Evolutionary conservation across 148 eudicot species (phyloP), one percentile per base, ranked within the genome.

Genomic region (Rhododendron molle): DNA sequence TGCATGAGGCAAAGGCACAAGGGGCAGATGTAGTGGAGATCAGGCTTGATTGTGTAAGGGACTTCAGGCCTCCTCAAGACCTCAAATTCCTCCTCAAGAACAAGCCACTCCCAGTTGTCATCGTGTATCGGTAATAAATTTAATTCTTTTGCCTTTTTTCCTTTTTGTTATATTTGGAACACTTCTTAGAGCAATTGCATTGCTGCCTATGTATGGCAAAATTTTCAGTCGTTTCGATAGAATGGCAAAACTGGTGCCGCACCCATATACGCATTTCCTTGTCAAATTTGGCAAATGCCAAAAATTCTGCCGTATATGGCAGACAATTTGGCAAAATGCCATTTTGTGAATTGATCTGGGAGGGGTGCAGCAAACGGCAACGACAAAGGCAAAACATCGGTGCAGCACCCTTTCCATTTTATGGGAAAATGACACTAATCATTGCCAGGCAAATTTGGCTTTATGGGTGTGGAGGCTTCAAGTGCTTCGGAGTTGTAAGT

Each of bases 11-110:
- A 3, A 91, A 87, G 80, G 50, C 85, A 12, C 83, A 91, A 43
- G 94, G 94, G 4, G 94, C 93, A 0, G 94, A 92, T 74, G 69
- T 88, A 10, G 92, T 91, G 10, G 93, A 92, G 87, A 82, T 92
- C 50, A 87, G 92, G 86, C 89, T 92, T n/a, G 92, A 91, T 43
- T 88, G 84, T 69, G 28, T 91, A 0, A 71, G 77, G 82, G 65
- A 74, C 56, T 88, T 91, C 62, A 26, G 20, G 14, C 86, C 89
- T 15, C 80, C 34, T 10, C 83, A 49, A 62, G 90, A 92, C 83
- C 90, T 92, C 23, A 20, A 83, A 44, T 11, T 86, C 9, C 86
- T 92, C 49, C 81, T 92, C 50, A 47, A 28, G 2, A 86, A 78
- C 28, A 91, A 88, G 85, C 89, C 94, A 77, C 71, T 92, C 43